Base-by-base conservation (phyloP, 495 filamentous ascomycete species). In the Penicillium egyptiacum region DNA sequence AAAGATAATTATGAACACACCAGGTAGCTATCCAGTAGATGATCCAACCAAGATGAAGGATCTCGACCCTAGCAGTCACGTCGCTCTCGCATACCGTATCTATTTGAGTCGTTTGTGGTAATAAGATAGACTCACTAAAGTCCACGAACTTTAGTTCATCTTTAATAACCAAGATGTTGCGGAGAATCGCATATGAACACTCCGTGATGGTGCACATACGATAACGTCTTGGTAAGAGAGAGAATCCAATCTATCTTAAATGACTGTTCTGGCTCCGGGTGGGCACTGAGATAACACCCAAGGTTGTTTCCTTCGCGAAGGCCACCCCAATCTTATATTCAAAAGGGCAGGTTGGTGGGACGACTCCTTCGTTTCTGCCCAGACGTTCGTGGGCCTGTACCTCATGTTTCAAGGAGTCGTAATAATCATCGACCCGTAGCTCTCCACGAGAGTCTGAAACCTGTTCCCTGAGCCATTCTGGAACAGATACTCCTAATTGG, bases 41-140 rank as follows among this genome's bases (percentile, higher is more conserved):
- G n/a, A 48, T 30, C 22, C 45, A 48, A 31, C 45, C 45, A 48
- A 48, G 25, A 19, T 48, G 45, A 48, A 48, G 12, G 12, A 48
- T 48, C n/a, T 48, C 45, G 11, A 48, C 31, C 22, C 17, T 26
- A 20, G 45, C 45, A 48, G 45, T 48, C 45, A 48, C 4, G 1
- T 31, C 25, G 12, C 9, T 31, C 26, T 31, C 45, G 11, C 45
- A 48, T 26, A 48, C 28, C 25, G 45, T 48, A 31, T 48, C 16
- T 25, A 48, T 19, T 28, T 48, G 12, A 12, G 25, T 16, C 45
- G 12, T 19, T n/a, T n/a, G 12, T 28, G 45, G 28, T 48, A 31
- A 31, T 17, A 48, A 48, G 23, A 31, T 28, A 31, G 45, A 26
- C 25, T 48, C 20, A 16, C 45, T 23, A 12, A 31, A 31, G 25